Evolutionary conservation across 495 filamentous ascomycete genomes (phyloP).

Genomic region (Podospora conica): DNA sequence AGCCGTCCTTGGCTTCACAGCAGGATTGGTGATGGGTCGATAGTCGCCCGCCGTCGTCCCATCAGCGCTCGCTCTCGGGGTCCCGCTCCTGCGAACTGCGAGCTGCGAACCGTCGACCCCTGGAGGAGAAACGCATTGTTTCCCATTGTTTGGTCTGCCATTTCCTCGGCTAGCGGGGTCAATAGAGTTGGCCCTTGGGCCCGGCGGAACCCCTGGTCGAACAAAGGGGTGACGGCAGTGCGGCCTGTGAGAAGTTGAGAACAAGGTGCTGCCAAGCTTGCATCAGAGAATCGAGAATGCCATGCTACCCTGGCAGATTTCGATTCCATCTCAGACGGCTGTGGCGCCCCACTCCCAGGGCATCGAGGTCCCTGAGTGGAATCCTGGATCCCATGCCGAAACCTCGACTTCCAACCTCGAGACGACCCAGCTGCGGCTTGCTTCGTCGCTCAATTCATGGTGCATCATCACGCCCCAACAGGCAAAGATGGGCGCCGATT

Average conservation of each 20-base stretch:
- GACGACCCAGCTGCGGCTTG: neutral
- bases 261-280: neutral
- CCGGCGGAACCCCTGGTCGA: neutral
- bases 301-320: neutral
- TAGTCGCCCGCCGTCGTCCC: neutral
- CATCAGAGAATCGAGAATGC: neutral
- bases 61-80: neutral
- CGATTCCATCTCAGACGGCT: neutral
- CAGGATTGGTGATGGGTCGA: neutral
- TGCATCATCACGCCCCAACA: neutral
- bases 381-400: neutral
- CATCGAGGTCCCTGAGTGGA: no score
- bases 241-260: neutral
- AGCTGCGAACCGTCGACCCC: neutral
- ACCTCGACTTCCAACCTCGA: neutral
- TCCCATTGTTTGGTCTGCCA: neutral
- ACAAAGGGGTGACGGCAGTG: neutral
- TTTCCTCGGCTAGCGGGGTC: neutral
- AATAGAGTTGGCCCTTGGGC: neutral
- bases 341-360: neutral
- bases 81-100: no score
- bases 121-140: neutral
- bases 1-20: neutral
- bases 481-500: neutral
- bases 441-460: neutral